Conservation (phyloP, 148 eudicot genomes). For the Linanthus parryae region DNA sequence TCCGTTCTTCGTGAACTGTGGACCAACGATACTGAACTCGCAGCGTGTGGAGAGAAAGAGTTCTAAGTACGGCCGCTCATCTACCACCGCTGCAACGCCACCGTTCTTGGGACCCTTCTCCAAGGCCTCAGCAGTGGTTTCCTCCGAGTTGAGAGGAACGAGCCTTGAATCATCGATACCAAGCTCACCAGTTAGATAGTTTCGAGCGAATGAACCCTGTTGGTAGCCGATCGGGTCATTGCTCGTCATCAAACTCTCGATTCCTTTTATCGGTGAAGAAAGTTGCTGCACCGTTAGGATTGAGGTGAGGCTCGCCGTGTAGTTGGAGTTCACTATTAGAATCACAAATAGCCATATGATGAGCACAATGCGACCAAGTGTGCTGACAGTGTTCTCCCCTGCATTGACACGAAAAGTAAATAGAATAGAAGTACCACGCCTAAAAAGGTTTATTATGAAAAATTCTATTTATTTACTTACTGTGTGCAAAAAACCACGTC, state of each 20-base stretch:
- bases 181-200: slow-evolving; percentile 42
- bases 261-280: no score
- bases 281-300: no score
- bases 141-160: slow-evolving; percentile 44
- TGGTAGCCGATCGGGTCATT: slow-evolving; percentile 60
- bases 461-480: no score
- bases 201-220: slow-evolving; percentile 50
- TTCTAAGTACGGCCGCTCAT: slow-evolving; percentile 53
- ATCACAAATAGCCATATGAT: slow-evolving; percentile 70
- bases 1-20: no score
- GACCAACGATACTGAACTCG: slow-evolving; percentile 61
- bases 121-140: slow-evolving; percentile 38
- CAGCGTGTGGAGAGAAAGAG: slow-evolving; percentile 70
- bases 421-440: not conserved
- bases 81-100: no score
- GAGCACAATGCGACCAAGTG: slow-evolving; percentile 62
- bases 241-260: slow-evolving; percentile 29
- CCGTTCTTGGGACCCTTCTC: slow-evolving; percentile 50
- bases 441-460: not conserved
- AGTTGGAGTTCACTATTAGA: slow-evolving; percentile 62
- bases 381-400: slow-evolving; percentile 58
- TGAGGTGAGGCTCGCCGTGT: no score
- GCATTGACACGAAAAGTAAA: slow-evolving; percentile 14
- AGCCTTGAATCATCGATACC: slow-evolving; percentile 41
- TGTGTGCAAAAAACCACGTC: slow-evolving; percentile 58